Conservation (phyloP, 176 grass and related monocot species). For the sorghum (Sorghum bicolor) region Sorghum_bicolor_NCBIv3 NC_012872.2:55469501-55470000, state of each 20-base stretch:
- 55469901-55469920: constrained; percentile 63
- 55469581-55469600: constrained; percentile 48
- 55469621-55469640: constrained; percentile 25
- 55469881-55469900: constrained; percentile 53
- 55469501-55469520: constrained; percentile 39
- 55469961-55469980: background rate
- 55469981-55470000: too few species aligned
- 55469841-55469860: constrained; percentile 52
- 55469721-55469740: too few species aligned
- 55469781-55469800: constrained; percentile 22
- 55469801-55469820: constrained; percentile 33
- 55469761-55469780: constrained; percentile 42
- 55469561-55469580: constrained; percentile 27
- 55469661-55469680: constrained; percentile 74
- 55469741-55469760: background rate
- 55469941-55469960: background rate
- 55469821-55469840: constrained; percentile 42
- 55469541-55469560: constrained; percentile 61
- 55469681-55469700: constrained; percentile 48
- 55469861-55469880: constrained; percentile 24
- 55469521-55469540: constrained; percentile 59
- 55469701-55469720: too few species aligned
- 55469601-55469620: constrained; percentile 24
- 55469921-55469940: constrained; percentile 24
- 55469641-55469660: constrained; percentile 63